Percentiles rank a stretch among this genome's conserved stretches.
phyloP scores from a whole-genome alignment of 345 rosid genomes.

The Pugionium cornutum region DNA sequence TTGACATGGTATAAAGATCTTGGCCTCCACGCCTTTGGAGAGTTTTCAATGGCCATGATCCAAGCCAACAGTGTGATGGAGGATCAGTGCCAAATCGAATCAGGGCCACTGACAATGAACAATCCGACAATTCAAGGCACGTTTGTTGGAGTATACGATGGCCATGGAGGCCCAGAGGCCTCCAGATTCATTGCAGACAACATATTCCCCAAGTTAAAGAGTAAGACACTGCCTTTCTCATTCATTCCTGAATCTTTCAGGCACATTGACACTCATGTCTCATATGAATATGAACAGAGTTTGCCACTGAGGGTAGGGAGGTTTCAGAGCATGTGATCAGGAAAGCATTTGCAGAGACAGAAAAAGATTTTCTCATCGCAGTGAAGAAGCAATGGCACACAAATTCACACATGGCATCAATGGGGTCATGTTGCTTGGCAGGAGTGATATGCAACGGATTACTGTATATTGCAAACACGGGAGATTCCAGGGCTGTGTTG shows the following conservation, averaged over 20 bases:
- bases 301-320: slow-evolving; percentile 50
- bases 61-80: slow-evolving; percentile 75
- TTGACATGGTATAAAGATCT: slow-evolving; percentile 71
- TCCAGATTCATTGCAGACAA: slow-evolving; percentile 60
- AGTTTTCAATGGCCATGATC: slow-evolving; percentile 76
- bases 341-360: slow-evolving; percentile 64
- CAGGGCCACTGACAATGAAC: slow-evolving; percentile 58
- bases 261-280: slow-evolving; percentile 23
- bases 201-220: slow-evolving; percentile 61
- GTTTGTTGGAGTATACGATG: slow-evolving; percentile 77
- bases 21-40: slow-evolving; percentile 66
- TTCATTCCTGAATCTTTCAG: slow-evolving; percentile 3
- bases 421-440: slow-evolving; percentile 76
- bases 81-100: slow-evolving; percentile 88
- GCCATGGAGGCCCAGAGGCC: slow-evolving; percentile 84
- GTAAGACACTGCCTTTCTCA: slow-evolving; percentile 44
- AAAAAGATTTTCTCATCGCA: slow-evolving; percentile 54
- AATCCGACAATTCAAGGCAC: slow-evolving; percentile 58
- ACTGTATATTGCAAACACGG: slow-evolving; percentile 66
- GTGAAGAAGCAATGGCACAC: slow-evolving; percentile 67
- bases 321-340: slow-evolving; percentile 52
- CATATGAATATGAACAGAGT: slow-evolving; percentile 44
- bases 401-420: slow-evolving; percentile 71
- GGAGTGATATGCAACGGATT: slow-evolving; percentile 69
- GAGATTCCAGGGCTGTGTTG: slow-evolving; percentile 76